Percentiles rank a stretch among this genome's conserved stretches.
phyloP scores from a whole-genome alignment of 2,329 filamentous ascomycete genomes.

The Dothistroma pini region DNA sequence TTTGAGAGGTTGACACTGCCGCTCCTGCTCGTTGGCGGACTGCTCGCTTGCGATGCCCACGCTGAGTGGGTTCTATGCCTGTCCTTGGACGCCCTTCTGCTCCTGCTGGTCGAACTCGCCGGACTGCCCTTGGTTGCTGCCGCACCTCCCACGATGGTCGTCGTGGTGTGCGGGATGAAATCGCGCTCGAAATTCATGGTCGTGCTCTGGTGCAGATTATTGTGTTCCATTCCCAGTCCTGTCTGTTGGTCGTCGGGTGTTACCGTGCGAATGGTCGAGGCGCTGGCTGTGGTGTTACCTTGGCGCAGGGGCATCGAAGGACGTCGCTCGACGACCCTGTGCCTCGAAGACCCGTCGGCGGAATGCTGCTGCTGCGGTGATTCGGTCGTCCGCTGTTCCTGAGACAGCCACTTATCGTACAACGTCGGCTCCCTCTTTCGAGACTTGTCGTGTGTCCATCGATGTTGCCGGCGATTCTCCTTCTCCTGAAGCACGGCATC shows the following conservation, averaged over 20 bases:
- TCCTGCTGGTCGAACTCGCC: constrained; percentile 19
- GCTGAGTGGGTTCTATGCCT: neutral
- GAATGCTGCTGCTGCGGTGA: constrained; percentile 6
- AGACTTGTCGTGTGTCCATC: constrained; percentile 20
- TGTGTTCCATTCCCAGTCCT: constrained; percentile 16
- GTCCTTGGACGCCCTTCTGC: constrained; percentile 3
- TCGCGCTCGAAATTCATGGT: constrained; percentile 31
- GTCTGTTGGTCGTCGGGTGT: constrained; percentile 54
- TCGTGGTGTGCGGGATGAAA: constrained; percentile 30
- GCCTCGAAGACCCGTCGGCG: constrained; percentile 10
- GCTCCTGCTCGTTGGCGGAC: constrained; percentile 27
- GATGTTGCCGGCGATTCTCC: constrained; percentile 13
- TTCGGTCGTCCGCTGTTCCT: constrained; percentile 14
- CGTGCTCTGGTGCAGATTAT: constrained; percentile 24
- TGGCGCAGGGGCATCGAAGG: constrained; percentile 23
- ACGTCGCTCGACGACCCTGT: constrained; percentile 16
- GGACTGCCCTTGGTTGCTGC: constrained; percentile 15
- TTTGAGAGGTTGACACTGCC: constrained; percentile 21
- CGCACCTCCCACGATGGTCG: constrained; percentile 26
- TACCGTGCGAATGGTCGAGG: constrained; percentile 57
- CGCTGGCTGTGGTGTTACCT: constrained; percentile 23
- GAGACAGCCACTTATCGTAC: constrained; percentile 33
- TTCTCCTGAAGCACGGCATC: constrained; percentile 16
- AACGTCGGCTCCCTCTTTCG: constrained; percentile 29
- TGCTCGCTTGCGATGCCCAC: constrained; percentile 12